phyloP scores from a whole-genome alignment of 352 stramenopile genomes.

The Phytophthora kernoviae region DNA sequence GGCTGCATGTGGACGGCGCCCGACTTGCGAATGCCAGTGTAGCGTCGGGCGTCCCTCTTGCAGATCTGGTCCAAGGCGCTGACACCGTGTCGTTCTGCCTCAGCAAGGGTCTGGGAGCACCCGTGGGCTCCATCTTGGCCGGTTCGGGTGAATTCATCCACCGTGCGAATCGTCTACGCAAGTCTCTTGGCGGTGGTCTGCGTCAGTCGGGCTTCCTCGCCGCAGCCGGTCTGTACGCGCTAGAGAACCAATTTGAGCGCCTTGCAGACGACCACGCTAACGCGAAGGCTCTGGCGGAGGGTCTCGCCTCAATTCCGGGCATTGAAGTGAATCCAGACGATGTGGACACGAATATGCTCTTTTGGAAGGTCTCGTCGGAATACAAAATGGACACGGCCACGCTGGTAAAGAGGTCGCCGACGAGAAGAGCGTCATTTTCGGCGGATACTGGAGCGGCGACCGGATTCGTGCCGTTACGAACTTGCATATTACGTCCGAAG shows the following conservation, averaged over 20 bases:
- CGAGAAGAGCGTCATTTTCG: constrained; percentile 70
- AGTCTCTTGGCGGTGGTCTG: constrained; percentile 97
- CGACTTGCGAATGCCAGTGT: constrained; percentile 96
- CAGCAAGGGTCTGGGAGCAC: constrained; percentile 95
- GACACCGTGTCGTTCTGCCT: constrained; percentile 95
- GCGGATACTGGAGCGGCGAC: constrained; percentile 70
- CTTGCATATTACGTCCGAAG: constrained; percentile 64
- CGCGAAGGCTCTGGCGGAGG: constrained; percentile 70
- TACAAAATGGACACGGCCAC: constrained; percentile 54
- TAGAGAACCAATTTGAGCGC: constrained; percentile 87
- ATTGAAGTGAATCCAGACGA: constrained; percentile 62
- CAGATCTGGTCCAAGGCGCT: constrained; percentile 78
- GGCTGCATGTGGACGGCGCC: constrained; percentile 95
- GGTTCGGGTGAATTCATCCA: constrained; percentile 88
- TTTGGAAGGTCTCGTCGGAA: constrained; percentile 62
- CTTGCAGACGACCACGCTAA: constrained; percentile 86
- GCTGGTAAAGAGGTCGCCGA: constrained; percentile 59
- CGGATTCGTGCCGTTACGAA: constrained; percentile 79
- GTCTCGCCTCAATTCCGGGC: constrained; percentile 67
- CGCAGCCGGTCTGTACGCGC: constrained; percentile 88
- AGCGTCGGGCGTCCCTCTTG: constrained; percentile 62
- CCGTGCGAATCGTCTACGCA: constrained; percentile 91
- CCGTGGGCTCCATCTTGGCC: constrained; percentile 93
- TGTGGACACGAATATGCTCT: constrained; percentile 90
- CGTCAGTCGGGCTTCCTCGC: constrained; percentile 94